Evolutionary conservation across 164 flowering plant genomes (phyloP).

Genomic region (Stephania yunnanensis): DNA sequence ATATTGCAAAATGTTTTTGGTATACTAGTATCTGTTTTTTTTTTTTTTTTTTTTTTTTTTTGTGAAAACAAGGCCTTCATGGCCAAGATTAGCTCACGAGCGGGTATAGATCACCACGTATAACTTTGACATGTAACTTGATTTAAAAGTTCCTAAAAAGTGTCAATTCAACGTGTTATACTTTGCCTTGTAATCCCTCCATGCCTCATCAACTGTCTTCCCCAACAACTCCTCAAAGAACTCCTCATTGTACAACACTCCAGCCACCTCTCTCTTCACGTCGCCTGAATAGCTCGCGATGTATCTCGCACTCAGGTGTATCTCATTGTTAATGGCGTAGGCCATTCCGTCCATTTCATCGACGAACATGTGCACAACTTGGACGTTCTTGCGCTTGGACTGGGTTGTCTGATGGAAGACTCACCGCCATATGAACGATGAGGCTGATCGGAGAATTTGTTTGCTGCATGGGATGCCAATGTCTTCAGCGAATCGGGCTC

Average conservation of each 20-base stretch:
- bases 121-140: no score
- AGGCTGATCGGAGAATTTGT: constrained; percentile 35
- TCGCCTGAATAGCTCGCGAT: constrained; percentile 38
- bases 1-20: no score
- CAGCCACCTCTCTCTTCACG: constrained; percentile 41
- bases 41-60: no score
- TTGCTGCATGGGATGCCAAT: constrained; percentile 34
- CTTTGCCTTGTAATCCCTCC: constrained; percentile 63
- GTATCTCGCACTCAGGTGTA: constrained; percentile 42
- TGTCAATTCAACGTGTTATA: constrained; percentile 14
- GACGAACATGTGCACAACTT: constrained; percentile 28
- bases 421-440: constrained; percentile 56
- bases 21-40: no score
- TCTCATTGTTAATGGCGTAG: constrained; percentile 32
- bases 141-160: no score
- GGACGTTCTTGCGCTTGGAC: constrained; percentile 36
- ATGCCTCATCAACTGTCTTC: constrained; percentile 53
- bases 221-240: constrained; percentile 55
- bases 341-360: constrained; percentile 48
- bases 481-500: constrained; percentile 30
- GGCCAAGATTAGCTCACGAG: no score
- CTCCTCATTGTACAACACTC: constrained; percentile 37
- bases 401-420: constrained; percentile 35
- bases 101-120: no score
- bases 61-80: no score